These are phyloP conservation scores for Klebsormidium nitens DNA, from an alignment of 139 green algal genomes.

Conservation along the genomic window DNA sequence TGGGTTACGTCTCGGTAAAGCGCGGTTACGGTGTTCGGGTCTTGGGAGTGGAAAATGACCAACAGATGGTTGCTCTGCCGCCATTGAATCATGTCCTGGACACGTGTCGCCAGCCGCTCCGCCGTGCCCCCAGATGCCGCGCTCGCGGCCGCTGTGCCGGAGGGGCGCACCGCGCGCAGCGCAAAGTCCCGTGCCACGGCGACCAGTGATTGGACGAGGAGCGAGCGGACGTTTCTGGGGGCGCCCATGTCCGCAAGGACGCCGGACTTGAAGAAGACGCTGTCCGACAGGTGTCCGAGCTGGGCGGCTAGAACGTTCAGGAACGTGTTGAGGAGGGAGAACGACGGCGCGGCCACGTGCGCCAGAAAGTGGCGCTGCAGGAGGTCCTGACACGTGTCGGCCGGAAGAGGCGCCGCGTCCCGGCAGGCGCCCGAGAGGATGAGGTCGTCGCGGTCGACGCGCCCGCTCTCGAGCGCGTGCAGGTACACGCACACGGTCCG, in stretches of 20 bases:
- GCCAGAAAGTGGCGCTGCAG: background rate
- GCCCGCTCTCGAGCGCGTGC: background rate
- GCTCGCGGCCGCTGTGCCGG: too few species aligned
- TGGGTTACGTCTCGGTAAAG: slow-evolving; percentile 23
- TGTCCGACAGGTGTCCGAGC: background rate
- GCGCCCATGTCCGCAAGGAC: background rate
- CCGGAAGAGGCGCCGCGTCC: background rate
- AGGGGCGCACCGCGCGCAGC: background rate
- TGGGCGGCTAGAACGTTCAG: background rate
- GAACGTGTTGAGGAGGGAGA: background rate
- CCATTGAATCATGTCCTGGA: slow-evolving; percentile 23
- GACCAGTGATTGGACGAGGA: background rate
- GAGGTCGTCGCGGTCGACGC: too few species aligned
- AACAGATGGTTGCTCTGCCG: slow-evolving; percentile 33
- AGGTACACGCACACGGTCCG: slow-evolving; percentile 12
- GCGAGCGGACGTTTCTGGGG: background rate
- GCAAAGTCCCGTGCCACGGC: background rate
- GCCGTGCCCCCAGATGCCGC: too few species aligned
- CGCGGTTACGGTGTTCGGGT: slow-evolving; percentile 10
- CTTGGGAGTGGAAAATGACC: slow-evolving; percentile 31
- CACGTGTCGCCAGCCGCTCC: background rate
- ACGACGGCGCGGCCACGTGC: background rate
- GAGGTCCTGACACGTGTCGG: background rate
- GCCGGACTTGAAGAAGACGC: background rate
- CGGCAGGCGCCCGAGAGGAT: background rate